phyloP scores from a whole-genome alignment of 176 grass and related monocot species.

The Raddia distichophylla region DNA sequence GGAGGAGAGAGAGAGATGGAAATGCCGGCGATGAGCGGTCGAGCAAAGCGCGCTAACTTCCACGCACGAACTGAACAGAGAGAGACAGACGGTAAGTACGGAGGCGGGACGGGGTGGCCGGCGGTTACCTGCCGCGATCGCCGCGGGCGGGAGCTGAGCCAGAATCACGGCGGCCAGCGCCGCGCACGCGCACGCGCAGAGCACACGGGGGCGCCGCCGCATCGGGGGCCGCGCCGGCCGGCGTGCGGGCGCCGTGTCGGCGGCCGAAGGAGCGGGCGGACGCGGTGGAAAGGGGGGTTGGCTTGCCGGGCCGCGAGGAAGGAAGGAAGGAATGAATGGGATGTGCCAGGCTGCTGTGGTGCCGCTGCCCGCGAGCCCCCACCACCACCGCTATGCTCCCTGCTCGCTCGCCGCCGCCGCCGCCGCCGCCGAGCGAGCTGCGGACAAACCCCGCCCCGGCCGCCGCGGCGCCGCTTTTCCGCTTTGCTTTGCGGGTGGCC shows the following conservation, averaged over 20 bases:
- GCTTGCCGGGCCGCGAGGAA: neutral
- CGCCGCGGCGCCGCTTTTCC: slow-evolving; percentile 14
- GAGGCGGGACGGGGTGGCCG: neutral
- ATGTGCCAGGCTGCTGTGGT: slow-evolving; percentile 38
- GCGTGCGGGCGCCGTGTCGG: neutral
- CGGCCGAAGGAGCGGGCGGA: neutral
- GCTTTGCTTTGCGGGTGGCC: slow-evolving; percentile 26
- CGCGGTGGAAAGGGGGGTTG: neutral
- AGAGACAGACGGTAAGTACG: neutral
- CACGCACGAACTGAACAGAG: neutral
- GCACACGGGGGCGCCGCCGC: slow-evolving; percentile 3
- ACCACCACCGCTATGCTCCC: slow-evolving; percentile 14
- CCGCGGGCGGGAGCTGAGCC: slow-evolving; percentile 38
- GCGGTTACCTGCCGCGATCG: slow-evolving; percentile 64
- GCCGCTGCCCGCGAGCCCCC: slow-evolving; percentile 22
- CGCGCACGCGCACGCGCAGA: slow-evolving; percentile 3
- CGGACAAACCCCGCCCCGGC: neutral
- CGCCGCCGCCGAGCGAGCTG: too few relatives aligned
- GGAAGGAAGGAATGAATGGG: slow-evolving; percentile 36
- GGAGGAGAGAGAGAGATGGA: too few relatives aligned
- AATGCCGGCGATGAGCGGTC: neutral
- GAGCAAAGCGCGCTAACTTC: neutral
- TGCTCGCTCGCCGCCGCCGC: neutral
- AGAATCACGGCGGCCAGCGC: neutral
- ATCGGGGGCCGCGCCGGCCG: neutral